phyloP scores from a whole-genome alignment of 2,329 filamentous ascomycete genomes.

The Fusarium liriodendri region DNA sequence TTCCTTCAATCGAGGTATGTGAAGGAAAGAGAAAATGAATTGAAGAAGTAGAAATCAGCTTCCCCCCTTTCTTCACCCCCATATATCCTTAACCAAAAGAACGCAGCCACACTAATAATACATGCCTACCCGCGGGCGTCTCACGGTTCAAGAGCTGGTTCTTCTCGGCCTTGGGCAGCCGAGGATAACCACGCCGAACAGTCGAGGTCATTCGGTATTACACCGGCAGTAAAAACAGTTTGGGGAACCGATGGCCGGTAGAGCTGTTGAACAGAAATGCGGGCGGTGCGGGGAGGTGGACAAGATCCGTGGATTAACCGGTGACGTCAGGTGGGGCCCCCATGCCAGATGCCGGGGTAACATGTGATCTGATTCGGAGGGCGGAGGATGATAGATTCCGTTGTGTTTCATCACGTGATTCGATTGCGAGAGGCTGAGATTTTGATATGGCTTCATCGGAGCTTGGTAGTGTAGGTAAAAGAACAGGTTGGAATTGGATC shows the following conservation, averaged over 20 bases:
- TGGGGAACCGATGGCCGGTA: conserved; percentile 2
- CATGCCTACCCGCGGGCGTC: background rate
- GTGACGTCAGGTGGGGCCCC: conserved; percentile 38
- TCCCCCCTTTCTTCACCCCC: background rate
- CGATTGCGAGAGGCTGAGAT: conserved; percentile 37
- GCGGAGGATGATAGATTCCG: conserved; percentile 29
- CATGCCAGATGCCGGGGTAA: conserved; percentile 13
- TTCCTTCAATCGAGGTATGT: background rate
- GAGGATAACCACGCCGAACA: conserved; percentile 40
- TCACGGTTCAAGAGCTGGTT: conserved; percentile 30
- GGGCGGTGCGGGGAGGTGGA: conserved; percentile 15
- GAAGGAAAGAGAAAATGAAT: background rate
- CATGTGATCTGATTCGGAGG: conserved; percentile 34
- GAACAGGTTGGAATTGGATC: conserved; percentile 26
- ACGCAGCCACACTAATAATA: conserved; percentile 6
- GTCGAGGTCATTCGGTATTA: conserved; percentile 32
- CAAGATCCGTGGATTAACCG: conserved; percentile 42
- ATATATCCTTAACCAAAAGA: background rate
- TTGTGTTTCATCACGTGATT: conserved; percentile 7
- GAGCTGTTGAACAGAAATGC: conserved; percentile 3
- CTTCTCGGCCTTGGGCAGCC: conserved; percentile 36
- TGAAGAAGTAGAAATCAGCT: background rate
- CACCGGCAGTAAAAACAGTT: conserved; percentile 24
- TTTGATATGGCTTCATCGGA: conserved; percentile 34
- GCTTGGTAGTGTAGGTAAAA: conserved; percentile 19